Evolutionary conservation across 2,329 filamentous ascomycete genomes (phyloP).

Genomic region (Botryosphaeria dothidea): DNA sequence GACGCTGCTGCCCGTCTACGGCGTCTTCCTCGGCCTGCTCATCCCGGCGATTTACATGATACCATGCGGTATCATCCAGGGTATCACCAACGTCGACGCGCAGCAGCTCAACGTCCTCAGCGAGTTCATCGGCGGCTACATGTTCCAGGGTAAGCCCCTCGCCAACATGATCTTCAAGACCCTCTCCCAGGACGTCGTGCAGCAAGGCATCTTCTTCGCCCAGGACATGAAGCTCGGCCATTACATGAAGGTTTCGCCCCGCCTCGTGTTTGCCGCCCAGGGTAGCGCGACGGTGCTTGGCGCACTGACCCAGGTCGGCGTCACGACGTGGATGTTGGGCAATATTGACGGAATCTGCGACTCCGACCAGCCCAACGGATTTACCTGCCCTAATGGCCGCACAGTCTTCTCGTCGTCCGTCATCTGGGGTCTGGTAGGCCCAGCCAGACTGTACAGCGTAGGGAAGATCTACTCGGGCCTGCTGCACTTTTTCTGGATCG

Average conservation of each 20-base stretch:
- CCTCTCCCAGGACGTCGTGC: constrained; percentile 15
- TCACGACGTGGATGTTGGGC: constrained; percentile 58
- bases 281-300: constrained; percentile 67
- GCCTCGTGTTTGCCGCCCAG: constrained; percentile 67
- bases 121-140: constrained; percentile 65
- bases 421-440: constrained; percentile 68
- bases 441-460: constrained; percentile 66
- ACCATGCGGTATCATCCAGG: constrained; percentile 19
- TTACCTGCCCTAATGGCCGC: constrained; percentile 58
- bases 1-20: constrained; percentile 15
- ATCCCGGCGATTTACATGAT: constrained; percentile 17
- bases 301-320: constrained; percentile 65
- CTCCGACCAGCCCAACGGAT: constrained; percentile 35
- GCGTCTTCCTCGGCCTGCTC: constrained; percentile 8
- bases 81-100: constrained; percentile 18
- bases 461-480: constrained; percentile 63
- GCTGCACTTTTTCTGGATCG: constrained; percentile 72
- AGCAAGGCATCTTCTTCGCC: constrained; percentile 18
- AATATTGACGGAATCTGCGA: constrained; percentile 67
- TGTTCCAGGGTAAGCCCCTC: constrained; percentile 68
- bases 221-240: constrained; percentile 40
- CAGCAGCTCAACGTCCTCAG: constrained; percentile 58
- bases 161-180: constrained; percentile 60
- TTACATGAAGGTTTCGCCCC: constrained; percentile 60
- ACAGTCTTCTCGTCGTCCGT: constrained; percentile 68